Percentiles rank a stretch among this genome's conserved stretches.
Conservation (phyloP, 2,329 filamentous ascomycete species). For the Geosmithia putterillii region DNA sequence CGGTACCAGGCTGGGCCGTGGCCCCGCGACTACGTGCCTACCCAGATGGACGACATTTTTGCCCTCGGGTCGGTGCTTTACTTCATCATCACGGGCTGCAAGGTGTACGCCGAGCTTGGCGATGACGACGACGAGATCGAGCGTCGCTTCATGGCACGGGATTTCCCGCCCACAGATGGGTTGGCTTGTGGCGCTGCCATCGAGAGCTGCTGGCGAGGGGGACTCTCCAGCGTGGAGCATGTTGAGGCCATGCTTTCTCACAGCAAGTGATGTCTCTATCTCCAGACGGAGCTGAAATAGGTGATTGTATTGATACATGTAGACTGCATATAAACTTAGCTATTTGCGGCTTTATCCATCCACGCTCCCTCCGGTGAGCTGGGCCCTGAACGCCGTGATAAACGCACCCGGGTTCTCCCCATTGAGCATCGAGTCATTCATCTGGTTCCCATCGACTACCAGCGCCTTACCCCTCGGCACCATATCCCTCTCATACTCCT, state of each 20-base stretch:
- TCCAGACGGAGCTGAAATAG: too few relatives aligned
- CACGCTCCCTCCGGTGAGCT: background rate
- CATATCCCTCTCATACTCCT: conserved; percentile 1
- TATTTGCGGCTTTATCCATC: background rate
- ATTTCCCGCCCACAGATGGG: conserved; percentile 14
- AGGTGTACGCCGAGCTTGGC: background rate
- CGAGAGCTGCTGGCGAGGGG: conserved; percentile 12
- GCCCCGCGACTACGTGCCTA: background rate
- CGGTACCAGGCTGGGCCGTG: background rate
- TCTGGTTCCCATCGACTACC: background rate
- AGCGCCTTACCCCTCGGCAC: too few relatives aligned
- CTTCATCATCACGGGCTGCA: background rate
- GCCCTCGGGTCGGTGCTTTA: background rate
- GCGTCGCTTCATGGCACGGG: conserved; percentile 9
- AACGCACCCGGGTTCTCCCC: background rate
- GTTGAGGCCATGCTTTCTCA: too few relatives aligned
- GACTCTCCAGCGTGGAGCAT: background rate
- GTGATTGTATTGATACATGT: too few relatives aligned
- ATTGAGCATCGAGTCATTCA: background rate
- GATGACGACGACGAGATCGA: conserved; percentile 6
- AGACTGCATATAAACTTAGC: too few relatives aligned
- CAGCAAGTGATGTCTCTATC: too few relatives aligned
- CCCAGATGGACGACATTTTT: background rate
- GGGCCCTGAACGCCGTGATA: background rate
- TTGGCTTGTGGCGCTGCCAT: conserved; percentile 14